These are phyloP conservation scores for Solanum aculeatissimum DNA, from an alignment of 305 asterid species.

Conservation along the genomic window DNA sequence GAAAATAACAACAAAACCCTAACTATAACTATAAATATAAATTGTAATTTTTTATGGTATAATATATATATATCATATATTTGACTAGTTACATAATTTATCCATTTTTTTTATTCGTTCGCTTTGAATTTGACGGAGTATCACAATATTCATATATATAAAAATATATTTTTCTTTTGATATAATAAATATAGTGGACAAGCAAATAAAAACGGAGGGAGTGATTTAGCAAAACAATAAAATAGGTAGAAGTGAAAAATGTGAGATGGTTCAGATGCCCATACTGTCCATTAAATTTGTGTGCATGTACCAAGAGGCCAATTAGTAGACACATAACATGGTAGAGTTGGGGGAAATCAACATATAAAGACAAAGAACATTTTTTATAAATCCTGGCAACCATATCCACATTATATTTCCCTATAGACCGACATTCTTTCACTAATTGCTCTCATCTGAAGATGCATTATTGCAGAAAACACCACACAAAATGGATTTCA, in stretches of 20 bases:
- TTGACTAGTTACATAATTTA: no score
- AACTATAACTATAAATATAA: no score
- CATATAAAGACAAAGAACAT: not conserved
- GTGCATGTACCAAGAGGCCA: not conserved
- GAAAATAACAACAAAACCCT: no score
- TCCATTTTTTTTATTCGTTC: no score
- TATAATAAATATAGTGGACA: no score
- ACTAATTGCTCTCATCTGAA: not conserved
- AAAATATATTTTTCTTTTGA: no score
- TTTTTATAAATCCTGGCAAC: not conserved
- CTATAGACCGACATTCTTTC: constrained; percentile 1
- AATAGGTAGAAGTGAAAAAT: not conserved
- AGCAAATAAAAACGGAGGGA: no score
- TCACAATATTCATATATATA: no score
- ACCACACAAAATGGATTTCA: not conserved
- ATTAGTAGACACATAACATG: constrained; percentile 1
- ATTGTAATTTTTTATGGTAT: no score
- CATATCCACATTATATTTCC: not conserved
- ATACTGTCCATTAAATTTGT: not conserved
- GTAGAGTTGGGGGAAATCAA: not conserved
- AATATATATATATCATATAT: no score
- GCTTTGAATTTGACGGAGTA: not conserved
- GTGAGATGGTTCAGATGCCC: not conserved
- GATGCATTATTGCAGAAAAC: not conserved
- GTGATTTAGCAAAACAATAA: not conserved